Evolutionary conservation across 805 yeast genomes (phyloP).

Genomic region (Soucietia sequanensis): DNA sequence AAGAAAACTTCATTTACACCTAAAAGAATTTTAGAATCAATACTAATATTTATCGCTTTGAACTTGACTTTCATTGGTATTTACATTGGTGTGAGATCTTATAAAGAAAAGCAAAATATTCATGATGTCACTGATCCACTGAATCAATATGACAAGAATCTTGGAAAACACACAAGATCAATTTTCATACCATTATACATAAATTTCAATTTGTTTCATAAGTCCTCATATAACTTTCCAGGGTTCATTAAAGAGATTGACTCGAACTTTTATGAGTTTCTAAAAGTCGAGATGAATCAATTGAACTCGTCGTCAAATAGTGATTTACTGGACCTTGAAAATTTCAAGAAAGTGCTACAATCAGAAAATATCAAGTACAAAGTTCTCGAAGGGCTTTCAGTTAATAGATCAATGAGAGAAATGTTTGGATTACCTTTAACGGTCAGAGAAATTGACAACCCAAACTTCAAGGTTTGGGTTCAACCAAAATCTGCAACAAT

Average conservation of each 20-base stretch:
- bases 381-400: slow-evolving; percentile 24
- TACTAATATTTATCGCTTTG: no score
- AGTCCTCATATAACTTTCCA: slow-evolving; percentile 24
- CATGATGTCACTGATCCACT: no score
- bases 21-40: no score
- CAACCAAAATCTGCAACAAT: slow-evolving; percentile 27
- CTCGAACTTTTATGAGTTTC: slow-evolving; percentile 13
- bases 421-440: slow-evolving; percentile 29
- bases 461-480: slow-evolving; percentile 27
- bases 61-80: no score
- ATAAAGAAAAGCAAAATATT: no score
- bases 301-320: no score
- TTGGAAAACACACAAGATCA: slow-evolving; percentile 7
- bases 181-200: slow-evolving; percentile 26
- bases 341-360: slow-evolving; percentile 14
- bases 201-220: slow-evolving; percentile 24
- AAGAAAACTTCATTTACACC: no score
- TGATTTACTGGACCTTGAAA: no score
- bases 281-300: slow-evolving; percentile 13
- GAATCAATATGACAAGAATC: no score
- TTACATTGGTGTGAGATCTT: no score
- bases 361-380: slow-evolving; percentile 23
- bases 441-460: slow-evolving; percentile 7
- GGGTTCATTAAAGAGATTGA: slow-evolving; percentile 24
- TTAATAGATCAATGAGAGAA: slow-evolving; percentile 19